Base-by-base conservation (phyloP, 1,284 basidiomycete species). In the Trichosporon asahii region DNA sequence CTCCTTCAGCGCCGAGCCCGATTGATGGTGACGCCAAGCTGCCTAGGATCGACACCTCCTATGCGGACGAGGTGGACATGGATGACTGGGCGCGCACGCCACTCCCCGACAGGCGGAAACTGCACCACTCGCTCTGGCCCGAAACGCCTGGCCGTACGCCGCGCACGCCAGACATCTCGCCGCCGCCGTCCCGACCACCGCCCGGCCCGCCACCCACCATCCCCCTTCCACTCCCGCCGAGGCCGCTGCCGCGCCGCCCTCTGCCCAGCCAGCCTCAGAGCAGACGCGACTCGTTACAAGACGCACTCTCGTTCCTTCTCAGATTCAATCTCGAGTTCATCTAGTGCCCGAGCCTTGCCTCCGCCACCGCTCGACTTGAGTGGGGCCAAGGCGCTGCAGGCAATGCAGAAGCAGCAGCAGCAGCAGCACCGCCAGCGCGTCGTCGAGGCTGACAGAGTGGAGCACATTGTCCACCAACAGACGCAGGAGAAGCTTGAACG, bases 1-100 rank as follows among this genome's bases (percentile, higher is more conserved):
- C 57, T 6, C 57, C 57, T 3, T 61, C 29, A 2, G 33, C 57
- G 7, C 57, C 57, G 1, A 33, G 27, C 15, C 33, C 57, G 12
- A 18, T 25, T 21, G 49, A 53, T 53, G 49, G 44, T n/a, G 44
- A 46, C 7, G 18, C 21, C 21, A 53, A 53, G 49, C 6, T 18
- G n/a, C 40, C 25, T 12, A 7, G 23, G 9, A 27, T 25, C 23
- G 25, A 27, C 25, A 57, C 25, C 25, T 37, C 35, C 3, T 61
- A 61, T 14, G 57, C 57, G 29, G 29, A 33, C 5, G 29, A 61
- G 7, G 12, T 61, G 29, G 29, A 61, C 57, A 23, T 61, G 15
- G 57, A 61, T 7, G 57, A 61, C 15, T 61, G 57, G 57, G 57
- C 57, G 18, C 57, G 57, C 57, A 61, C 57, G 6, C 57, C 57